Base-by-base conservation (phyloP, 2,329 filamentous ascomycete genomes). In the Sarocladium kiliense region DNA sequence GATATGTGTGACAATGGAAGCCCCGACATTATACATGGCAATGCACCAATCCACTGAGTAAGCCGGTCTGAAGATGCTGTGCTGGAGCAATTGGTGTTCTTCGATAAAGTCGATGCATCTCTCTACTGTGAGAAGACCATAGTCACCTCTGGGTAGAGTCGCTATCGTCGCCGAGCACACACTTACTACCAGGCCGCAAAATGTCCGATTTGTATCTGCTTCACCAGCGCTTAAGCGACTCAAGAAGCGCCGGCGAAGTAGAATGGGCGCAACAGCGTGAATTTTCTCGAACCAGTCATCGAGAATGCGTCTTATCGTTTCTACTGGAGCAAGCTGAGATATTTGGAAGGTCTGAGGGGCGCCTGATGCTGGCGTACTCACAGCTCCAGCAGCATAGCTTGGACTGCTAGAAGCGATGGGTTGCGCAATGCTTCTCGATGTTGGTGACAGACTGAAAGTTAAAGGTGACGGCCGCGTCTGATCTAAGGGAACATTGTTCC, bases 41-140 rank as follows among this genome's bases (percentile, higher is more conserved):
- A 69, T 63, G 57, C 68, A 70, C 60, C 68, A 71, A 45, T 72
- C 68, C 1, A 71, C 55, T 2, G 63, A 64, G 45, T 68, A 71
- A 0, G 55, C 44, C 0, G 61, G 50, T 10, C 55, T 55, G 11
- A 41, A 6, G 37, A 18, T 19, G 37, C 37, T 41, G 10, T 57
- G 58, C 6, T 59, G 47, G 0, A 69, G 57, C 10, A 71, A 56
- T 2, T 61, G 54, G 21, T 68, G 58, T 3, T 62, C 54, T 36
- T 68, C 63, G 11, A 71, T 61, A 12, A 69, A 65, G 12, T 62
- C 58, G 1, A 65, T 45, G 27, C 68, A 70, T 7, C 59, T 56
- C 11, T 63, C 57, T 11, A 67, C 61, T 0, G 67, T 70, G 14
- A 71, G 55, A 26, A 55, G 50, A 0, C 60, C 57, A 55, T 66